These are phyloP conservation scores for Trichoderma sp. DNA, from an alignment of 2,329 filamentous ascomycete species.

Conservation along the genomic window DNA sequence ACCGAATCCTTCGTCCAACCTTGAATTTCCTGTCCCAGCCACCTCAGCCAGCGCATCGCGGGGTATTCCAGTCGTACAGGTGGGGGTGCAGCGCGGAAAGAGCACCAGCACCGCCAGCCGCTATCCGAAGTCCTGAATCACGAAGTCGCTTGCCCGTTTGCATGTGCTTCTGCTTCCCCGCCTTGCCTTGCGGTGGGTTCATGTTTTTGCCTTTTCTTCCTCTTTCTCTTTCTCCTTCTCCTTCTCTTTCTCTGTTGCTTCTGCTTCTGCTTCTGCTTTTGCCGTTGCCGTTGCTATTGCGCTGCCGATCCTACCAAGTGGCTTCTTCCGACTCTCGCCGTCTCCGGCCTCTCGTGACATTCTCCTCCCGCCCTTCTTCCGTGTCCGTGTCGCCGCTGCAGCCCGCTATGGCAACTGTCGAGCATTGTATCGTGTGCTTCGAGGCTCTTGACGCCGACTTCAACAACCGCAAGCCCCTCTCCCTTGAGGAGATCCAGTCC, in stretches of 20 bases:
- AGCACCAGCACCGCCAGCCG: background rate
- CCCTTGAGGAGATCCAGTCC: constrained; percentile 65
- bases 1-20: background rate
- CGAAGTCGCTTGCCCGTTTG: background rate
- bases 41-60: constrained; percentile 12
- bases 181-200: background rate
- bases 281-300: too few species aligned
- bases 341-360: background rate
- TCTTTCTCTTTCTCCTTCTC: background rate
- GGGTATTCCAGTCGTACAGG: background rate
- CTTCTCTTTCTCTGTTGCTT: background rate
- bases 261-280: background rate
- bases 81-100: constrained; percentile 5
- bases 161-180: constrained; percentile 1
- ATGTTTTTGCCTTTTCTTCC: background rate
- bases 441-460: constrained; percentile 77
- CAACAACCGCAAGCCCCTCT: constrained; percentile 63
- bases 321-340: background rate
- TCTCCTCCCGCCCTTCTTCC: background rate
- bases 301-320: background rate
- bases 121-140: constrained; percentile 1
- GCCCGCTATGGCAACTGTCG: constrained; percentile 69
- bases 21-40: constrained; percentile 1
- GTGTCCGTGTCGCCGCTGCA: constrained; percentile 2
- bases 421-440: constrained; percentile 92